Evolutionary conservation across 768 basidiomycete genomes (phyloP), one percentile per base, ranked within the genome.

Genomic region (Termitomyces heimii): DNA sequence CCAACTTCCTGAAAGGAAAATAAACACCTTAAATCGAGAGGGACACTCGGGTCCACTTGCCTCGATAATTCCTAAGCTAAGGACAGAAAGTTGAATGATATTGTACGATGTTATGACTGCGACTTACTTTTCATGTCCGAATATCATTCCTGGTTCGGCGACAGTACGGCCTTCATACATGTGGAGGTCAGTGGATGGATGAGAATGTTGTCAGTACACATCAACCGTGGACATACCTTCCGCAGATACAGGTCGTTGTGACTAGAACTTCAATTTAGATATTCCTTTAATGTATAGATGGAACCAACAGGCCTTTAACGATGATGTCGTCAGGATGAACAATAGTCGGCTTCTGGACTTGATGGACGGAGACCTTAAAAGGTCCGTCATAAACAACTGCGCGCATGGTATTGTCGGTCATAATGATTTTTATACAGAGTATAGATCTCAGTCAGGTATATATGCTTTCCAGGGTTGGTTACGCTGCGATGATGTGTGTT

Each of bases 111-210:
- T 14, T 35, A 14, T 7, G 9, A 26, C 4, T 16, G 14, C 24
- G 29, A 59, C 69, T 24, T 62, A 79, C 79, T 82, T 82, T 63
- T 82, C 80, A 63, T 81, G 80, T 10, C 80, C 80, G 54, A 82
- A 82, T 12, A 81, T 73, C 24, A 81, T 79, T 4, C 79, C 79
- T 31, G 77, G 54, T 60, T 79, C 35, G 32, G 80, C 80, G 12
- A 71, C 77, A 2, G 80, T 81, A 55, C 80, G 78, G 14, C 80
- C 80, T 67, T 82, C 79, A 61, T 82, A 82, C 80, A 82, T 81
- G 60, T 82, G 80, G 54, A 82, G 62, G 58, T 82, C 80, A 49
- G 57, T 1, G 35, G 9, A 31, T 9, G 10, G 31, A 4, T 31
- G 31, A 3, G 6, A 9, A 9, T 31, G 5, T 31, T 9, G 5